phyloP scores from a whole-genome alignment of 805 yeast genomes.

The Yamadazyma endophytica region DNA sequence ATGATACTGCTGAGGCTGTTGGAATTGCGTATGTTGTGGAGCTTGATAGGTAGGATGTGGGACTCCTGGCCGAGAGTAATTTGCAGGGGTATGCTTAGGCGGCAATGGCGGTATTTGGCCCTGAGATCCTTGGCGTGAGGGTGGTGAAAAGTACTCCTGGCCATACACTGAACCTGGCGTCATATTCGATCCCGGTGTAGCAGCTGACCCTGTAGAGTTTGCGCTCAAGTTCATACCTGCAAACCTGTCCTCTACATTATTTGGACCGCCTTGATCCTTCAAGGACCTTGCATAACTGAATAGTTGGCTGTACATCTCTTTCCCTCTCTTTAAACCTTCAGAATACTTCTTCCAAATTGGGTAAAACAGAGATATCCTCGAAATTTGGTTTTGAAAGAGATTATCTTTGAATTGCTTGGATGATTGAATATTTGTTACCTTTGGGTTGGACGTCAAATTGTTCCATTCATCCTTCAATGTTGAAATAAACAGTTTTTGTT shows the following conservation, averaged over 20 bases:
- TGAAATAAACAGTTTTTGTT: slow-evolving; percentile 51
- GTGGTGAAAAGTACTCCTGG: too few species aligned
- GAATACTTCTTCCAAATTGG: slow-evolving; percentile 51
- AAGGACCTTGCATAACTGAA: slow-evolving; percentile 22
- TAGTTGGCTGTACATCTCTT: slow-evolving; percentile 56
- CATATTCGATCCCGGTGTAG: too few species aligned
- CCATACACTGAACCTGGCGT: neutral
- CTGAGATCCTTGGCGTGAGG: neutral
- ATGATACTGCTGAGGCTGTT: slow-evolving; percentile 1
- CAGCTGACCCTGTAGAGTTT: slow-evolving; percentile 6
- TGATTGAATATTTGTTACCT: slow-evolving; percentile 37
- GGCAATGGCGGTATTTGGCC: slow-evolving; percentile 1
- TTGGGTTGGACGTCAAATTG: slow-evolving; percentile 19
- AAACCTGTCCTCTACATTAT: slow-evolving; percentile 6
- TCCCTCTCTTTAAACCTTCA: slow-evolving; percentile 59
- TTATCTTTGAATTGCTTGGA: slow-evolving; percentile 37
- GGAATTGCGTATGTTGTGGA: neutral
- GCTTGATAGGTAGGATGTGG: slow-evolving; percentile 3
- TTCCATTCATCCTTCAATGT: slow-evolving; percentile 28
- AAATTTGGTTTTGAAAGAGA: slow-evolving; percentile 26
- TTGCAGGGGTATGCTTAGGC: neutral
- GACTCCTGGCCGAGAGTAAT: too few species aligned
- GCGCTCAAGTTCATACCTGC: slow-evolving; percentile 6
- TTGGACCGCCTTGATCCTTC: slow-evolving; percentile 3
- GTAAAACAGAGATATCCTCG: slow-evolving; percentile 45